Evolutionary conservation across 2,329 filamentous ascomycete species (phyloP).

Genomic region (Mariannaea sp.): DNA sequence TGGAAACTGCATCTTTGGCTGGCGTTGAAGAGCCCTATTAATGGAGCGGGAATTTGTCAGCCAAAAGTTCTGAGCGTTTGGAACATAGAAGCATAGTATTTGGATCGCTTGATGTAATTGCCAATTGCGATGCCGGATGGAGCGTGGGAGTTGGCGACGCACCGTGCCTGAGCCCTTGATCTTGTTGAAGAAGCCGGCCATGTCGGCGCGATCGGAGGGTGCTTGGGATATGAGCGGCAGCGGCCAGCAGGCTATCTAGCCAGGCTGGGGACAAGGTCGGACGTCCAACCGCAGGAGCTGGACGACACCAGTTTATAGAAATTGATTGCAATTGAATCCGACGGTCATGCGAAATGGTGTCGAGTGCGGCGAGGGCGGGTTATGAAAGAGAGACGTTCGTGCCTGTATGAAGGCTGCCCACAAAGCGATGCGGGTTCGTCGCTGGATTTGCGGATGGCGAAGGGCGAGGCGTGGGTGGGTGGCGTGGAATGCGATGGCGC

Average conservation of each 20-base stretch:
- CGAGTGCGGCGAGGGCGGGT: slow-evolving; percentile 5
- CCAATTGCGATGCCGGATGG: slow-evolving; percentile 3
- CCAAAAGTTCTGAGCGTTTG: slow-evolving; percentile 27
- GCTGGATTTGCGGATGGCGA: slow-evolving; percentile 11
- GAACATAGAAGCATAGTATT: slow-evolving; percentile 21
- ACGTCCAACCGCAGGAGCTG: slow-evolving; percentile 42
- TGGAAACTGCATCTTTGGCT: slow-evolving; percentile 52
- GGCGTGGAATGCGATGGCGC: slow-evolving; percentile 35
- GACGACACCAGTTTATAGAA: slow-evolving; percentile 43
- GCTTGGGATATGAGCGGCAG: slow-evolving; percentile 19
- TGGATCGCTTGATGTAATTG: slow-evolving; percentile 30
- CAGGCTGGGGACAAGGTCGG: slow-evolving; percentile 28
- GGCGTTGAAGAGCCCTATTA: slow-evolving; percentile 50
- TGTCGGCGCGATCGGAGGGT: slow-evolving; percentile 40
- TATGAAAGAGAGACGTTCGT: slow-evolving; percentile 10
- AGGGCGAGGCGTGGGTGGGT: slow-evolving; percentile 33
- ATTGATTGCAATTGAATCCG: slow-evolving; percentile 33
- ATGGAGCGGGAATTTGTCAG: slow-evolving; percentile 42
- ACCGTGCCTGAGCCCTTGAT: slow-evolving; percentile 61
- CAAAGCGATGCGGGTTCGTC: slow-evolving; percentile 22
- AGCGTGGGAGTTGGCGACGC: slow-evolving; percentile 42
- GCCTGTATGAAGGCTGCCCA: slow-evolving; percentile 8
- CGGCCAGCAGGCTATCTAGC: slow-evolving; percentile 24
- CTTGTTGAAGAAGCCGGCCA: slow-evolving; percentile 65
- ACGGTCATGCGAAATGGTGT: slow-evolving; percentile 35